Conservation (phyloP, 2,329 filamentous ascomycete genomes). For the Phialophora verrucosa region DNA sequence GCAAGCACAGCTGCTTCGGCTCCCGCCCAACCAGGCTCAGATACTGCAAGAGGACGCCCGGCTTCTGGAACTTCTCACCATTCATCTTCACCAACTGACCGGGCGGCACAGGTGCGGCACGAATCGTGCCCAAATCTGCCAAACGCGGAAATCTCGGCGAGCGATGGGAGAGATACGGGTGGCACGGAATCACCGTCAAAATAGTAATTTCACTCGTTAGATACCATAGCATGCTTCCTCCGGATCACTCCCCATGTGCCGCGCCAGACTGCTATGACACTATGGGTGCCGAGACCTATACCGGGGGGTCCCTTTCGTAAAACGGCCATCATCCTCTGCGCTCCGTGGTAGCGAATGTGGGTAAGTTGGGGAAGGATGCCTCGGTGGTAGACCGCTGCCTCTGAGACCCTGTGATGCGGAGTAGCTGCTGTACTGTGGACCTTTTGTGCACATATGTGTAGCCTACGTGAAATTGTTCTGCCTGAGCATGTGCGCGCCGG, state of each 20-base stretch:
- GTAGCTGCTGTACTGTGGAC: background rate
- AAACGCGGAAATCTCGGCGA: background rate
- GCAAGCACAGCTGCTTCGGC: background rate
- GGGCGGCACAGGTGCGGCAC: background rate
- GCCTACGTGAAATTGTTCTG: constrained; percentile 5
- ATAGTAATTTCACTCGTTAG: background rate
- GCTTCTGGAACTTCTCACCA: background rate
- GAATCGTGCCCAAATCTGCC: background rate
- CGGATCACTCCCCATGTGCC: background rate
- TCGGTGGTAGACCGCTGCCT: background rate
- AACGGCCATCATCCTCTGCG: background rate
- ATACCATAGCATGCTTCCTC: background rate
- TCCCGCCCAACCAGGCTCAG: background rate
- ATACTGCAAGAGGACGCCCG: background rate
- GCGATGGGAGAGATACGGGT: constrained; percentile 22
- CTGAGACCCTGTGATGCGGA: background rate
- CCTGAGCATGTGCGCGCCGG: constrained; percentile 4
- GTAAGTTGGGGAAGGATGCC: too few species aligned
- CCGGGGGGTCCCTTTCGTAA: background rate
- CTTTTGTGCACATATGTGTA: background rate
- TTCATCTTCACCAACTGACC: background rate
- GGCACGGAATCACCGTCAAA: constrained; percentile 1
- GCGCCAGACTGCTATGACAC: background rate
- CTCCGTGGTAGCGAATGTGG: background rate
- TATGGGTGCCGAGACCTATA: background rate